Conservation (phyloP, 305 asterid genomes). For the Solanum hybrid region DNA sequence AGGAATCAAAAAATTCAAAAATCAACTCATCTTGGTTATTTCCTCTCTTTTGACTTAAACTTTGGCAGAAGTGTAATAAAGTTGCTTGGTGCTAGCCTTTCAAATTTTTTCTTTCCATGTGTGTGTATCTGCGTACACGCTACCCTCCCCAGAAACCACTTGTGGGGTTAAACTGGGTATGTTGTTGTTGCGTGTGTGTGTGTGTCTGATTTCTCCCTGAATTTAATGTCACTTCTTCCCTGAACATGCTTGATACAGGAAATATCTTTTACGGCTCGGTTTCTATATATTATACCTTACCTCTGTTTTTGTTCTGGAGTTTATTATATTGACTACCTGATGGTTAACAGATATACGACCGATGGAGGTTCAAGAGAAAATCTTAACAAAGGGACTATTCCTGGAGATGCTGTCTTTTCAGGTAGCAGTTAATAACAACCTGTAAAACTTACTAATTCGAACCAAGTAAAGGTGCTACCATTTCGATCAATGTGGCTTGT, state of each 20-base stretch:
- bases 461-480: background rate
- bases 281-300: background rate
- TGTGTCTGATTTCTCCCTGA: background rate
- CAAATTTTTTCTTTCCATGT: background rate
- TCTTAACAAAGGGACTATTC: slow-evolving; percentile 81
- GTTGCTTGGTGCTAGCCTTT: slow-evolving; percentile 1
- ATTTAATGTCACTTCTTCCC: background rate
- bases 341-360: slow-evolving; percentile 70
- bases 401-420: slow-evolving; percentile 69
- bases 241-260: background rate
- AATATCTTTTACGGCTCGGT: background rate
- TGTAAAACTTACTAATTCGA: background rate
- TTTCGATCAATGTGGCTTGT: background rate
- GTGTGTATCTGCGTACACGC: background rate
- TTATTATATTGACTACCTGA: background rate
- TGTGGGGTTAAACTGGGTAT: background rate
- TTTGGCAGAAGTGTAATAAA: background rate
- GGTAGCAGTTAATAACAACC: slow-evolving; percentile 26
- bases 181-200: background rate
- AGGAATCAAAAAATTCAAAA: background rate
- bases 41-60: background rate
- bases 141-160: background rate
- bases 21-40: background rate
- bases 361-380: slow-evolving; percentile 82
- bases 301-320: background rate